Conservation (phyloP, 1,139 yeast species). For the Scheffersomyces illinoinensis region DNA sequence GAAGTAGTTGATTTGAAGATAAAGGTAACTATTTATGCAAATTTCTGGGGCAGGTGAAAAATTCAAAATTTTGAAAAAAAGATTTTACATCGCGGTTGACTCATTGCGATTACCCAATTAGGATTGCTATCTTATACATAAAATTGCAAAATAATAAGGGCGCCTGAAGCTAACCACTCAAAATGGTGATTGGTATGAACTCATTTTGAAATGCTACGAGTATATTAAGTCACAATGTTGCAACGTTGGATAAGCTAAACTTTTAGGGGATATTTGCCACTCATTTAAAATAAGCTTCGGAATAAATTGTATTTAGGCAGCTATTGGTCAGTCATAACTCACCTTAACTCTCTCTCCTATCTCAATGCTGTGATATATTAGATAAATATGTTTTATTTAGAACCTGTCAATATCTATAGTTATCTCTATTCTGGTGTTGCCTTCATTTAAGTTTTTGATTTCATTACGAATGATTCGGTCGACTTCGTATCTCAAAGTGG, state of each 20-base stretch:
- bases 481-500: constrained; percentile 54
- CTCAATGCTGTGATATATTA: background rate
- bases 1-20: background rate
- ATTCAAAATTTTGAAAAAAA: constrained; percentile 4
- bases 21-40: too few species aligned
- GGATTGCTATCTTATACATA: constrained; percentile 11
- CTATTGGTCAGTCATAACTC: constrained; percentile 1
- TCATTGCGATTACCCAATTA: constrained; percentile 28
- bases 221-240: background rate
- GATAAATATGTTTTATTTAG: constrained; percentile 8
- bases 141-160: background rate
- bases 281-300: too few species aligned
- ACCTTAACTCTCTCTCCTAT: background rate
- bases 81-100: constrained; percentile 42
- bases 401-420: constrained; percentile 61
- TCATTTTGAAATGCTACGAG: background rate
- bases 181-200: background rate
- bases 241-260: too few species aligned
- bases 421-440: constrained; percentile 47
- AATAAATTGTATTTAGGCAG: too few species aligned
- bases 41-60: background rate
- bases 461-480: constrained; percentile 45
- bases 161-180: background rate
- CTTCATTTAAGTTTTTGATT: constrained; percentile 21
- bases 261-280: too few species aligned